Evolutionary conservation across 495 filamentous ascomycete species (phyloP), one percentile per base, ranked within the genome.

Genomic region (Lasiosphaeriaceae sp.): DNA sequence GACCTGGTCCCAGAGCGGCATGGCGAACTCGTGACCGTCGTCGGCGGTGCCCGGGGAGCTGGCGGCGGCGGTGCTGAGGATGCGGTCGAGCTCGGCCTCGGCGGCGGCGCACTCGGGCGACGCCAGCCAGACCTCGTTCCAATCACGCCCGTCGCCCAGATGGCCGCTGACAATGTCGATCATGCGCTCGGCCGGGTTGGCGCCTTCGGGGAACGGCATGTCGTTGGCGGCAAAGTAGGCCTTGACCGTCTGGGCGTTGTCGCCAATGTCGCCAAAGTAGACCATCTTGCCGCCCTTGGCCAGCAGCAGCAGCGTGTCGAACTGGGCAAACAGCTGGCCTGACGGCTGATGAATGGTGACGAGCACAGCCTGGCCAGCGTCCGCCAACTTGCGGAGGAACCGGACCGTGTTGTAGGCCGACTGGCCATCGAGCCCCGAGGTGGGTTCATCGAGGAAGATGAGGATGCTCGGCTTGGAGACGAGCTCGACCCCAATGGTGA

Each of bases 401-500:
- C 85, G 80, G 2, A 95, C 80, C 57, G 95, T 92, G 0, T 85
- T 89, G 71, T 78, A 90, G 0, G 91, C 91, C 1, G 86, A 86
- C 64, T 95, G 89, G 41, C 83, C 86, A 69, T 97, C 92, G n/a
- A 97, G 82, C 56, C 92, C 92, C 50, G 85, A 88, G 2, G 88
- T 91, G 0, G 89, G 88, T 62, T 91, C 87, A 61, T 91, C 88
- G n/a, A 91, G 66, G 69, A 90, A 90, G 63, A 90, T 80, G 9
- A 90, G 62, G 1, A 92, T 77, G 48, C 81, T 85, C 0, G 92
- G 92, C 67, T 92, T 95, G 8, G 92, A 90, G 5, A 90, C 92
- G 11, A 97, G 74, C 65, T 97, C 92, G n/a, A 97, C 92, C 54
- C 89, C 92, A 54, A 97, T 96, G 5, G 92, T 96, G 4, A 96